phyloP scores from a whole-genome alignment of 306 rosid genomes.

The Acmispon strigosus region DNA sequence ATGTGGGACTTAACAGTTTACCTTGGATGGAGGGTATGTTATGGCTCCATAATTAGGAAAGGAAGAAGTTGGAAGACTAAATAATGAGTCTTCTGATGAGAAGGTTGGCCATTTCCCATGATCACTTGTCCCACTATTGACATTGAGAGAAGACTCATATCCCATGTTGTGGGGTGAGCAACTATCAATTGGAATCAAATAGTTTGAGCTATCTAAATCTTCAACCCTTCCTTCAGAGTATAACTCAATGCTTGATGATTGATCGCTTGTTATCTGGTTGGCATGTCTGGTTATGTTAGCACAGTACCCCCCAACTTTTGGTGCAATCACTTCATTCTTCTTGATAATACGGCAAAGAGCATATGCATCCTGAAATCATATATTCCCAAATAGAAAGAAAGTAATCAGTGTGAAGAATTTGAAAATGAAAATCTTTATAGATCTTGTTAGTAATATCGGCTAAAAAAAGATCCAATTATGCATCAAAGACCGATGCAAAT shows the following conservation, averaged over 20 bases:
- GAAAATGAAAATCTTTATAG: background rate
- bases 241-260: constrained; percentile 60
- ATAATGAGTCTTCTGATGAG: constrained; percentile 40
- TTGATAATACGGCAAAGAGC: constrained; percentile 84
- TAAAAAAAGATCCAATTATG: too few species aligned
- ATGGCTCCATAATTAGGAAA: constrained; percentile 43
- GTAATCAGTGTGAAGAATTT: background rate
- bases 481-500: too few species aligned
- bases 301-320: constrained; percentile 56
- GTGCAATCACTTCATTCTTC: constrained; percentile 49
- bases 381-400: background rate
- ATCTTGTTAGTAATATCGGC: background rate
- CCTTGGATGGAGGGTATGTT: constrained; percentile 78
- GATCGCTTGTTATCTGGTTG: constrained; percentile 45
- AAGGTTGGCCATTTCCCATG: constrained; percentile 44
- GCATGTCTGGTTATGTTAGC: constrained; percentile 31
- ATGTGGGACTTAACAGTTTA: too few species aligned
- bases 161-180: constrained; percentile 20
- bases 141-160: constrained; percentile 21
- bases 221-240: constrained; percentile 71
- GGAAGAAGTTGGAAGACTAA: constrained; percentile 31
- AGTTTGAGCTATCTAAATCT: constrained; percentile 54
- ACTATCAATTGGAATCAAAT: constrained; percentile 32
- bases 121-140: constrained; percentile 27
- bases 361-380: constrained; percentile 64